phyloP scores from a whole-genome alignment of 192 early-diverging fungal species.

The Phlyctochytrium planicorne region DNA sequence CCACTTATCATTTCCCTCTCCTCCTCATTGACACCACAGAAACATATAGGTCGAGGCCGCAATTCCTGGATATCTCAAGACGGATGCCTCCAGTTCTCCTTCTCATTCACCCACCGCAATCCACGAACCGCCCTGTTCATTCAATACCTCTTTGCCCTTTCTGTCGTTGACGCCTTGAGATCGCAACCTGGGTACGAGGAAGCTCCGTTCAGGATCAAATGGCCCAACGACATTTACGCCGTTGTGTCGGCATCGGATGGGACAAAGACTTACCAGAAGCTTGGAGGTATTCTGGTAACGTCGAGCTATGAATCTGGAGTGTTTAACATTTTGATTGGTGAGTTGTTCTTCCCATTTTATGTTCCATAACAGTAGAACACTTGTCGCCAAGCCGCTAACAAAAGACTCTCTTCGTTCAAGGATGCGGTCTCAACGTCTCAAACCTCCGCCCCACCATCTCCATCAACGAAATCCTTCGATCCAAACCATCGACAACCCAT shows the following conservation, averaged over 20 bases:
- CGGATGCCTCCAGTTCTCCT: constrained; percentile 86
- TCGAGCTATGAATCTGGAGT: constrained; percentile 69
- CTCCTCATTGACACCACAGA: neutral
- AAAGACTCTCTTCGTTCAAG: constrained; percentile 29
- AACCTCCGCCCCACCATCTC: constrained; percentile 85
- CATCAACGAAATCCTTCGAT: constrained; percentile 75
- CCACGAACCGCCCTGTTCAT: constrained; percentile 77
- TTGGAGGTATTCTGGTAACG: constrained; percentile 89
- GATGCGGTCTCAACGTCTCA: constrained; percentile 83
- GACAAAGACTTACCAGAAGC: constrained; percentile 48
- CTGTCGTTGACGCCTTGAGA: constrained; percentile 77
- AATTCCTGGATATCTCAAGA: constrained; percentile 95
- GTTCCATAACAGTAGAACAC: neutral
- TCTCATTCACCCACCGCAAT: constrained; percentile 73
- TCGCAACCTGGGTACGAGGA: constrained; percentile 69
- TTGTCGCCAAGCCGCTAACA: neutral
- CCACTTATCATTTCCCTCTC: neutral
- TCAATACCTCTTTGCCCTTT: constrained; percentile 89
- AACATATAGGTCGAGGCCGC: constrained; percentile 62
- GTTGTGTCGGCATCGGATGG: neutral
- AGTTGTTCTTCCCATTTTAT: constrained; percentile 17
- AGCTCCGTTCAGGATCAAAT: constrained; percentile 86
- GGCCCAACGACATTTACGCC: constrained; percentile 96
- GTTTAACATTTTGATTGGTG: constrained; percentile 83
- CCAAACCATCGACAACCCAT: constrained; percentile 49